Evolutionary conservation across 768 basidiomycete genomes (phyloP), one percentile per base, ranked within the genome.

Genomic region (Strobilomyces dryophilus): DNA sequence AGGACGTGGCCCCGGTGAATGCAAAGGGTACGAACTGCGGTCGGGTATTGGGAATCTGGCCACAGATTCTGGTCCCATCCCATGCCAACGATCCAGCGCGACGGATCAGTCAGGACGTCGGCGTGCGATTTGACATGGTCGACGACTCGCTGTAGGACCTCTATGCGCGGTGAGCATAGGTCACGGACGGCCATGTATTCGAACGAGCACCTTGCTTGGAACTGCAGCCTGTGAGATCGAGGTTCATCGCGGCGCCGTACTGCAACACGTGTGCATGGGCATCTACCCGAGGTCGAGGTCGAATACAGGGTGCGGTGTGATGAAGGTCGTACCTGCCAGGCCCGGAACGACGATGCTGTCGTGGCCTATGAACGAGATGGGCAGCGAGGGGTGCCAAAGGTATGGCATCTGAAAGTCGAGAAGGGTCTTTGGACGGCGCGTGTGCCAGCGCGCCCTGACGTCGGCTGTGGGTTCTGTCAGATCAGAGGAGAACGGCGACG

Each of bases 31-130:
- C 66, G 20, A 60, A 90, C 92, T 1, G 89, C 84, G 31, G 78
- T 83, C 3, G 92, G 92, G 57, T 92, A 94, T 21, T 74, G 64
- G 9, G 73, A 67, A 11, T 73, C 76, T 8, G 76, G 57, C 89
- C 89, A 92, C 52, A 79, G 76, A 1, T 88, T 95, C 69, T 98
- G 93, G 63, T 98, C 91, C 94, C 95, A 98, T 5, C 95, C 95
- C 74, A 87, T 80, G 11, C 92, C 94, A 59, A 84, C 74, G 39
- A 97, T 80, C 91, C 92, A 97, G 6, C 63, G 71, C 4, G 76
- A 71, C 3, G 70, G 73, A 61, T 89, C 78, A 4, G 76, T 64
- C 1, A 72, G 65, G 7, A 86, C 65, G 36, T 83, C 81, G 0
- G 87, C 81, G 48, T 83, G 80, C 1, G 75, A 67, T 5, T 72